A percentile compares a stretch with the other conserved stretches of the same genome.
Evolutionary conservation across 805 yeast species (phyloP).

Genomic region (Candida orba): DNA sequence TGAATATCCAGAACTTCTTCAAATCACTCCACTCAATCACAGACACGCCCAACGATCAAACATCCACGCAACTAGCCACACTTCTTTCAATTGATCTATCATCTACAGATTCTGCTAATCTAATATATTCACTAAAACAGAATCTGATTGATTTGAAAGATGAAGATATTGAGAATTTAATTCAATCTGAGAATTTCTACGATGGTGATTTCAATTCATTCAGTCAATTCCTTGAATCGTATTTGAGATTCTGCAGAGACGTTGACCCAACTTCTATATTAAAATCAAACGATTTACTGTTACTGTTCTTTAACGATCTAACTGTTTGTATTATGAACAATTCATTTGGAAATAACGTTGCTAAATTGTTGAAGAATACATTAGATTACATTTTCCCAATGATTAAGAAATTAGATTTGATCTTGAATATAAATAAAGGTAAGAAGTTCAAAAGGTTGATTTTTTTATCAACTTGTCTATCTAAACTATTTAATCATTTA

Average conservation of each 20-base stretch:
- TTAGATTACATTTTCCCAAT: conserved; percentile 38
- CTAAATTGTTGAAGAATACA: conserved; percentile 30
- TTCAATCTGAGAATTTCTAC: conserved; percentile 25
- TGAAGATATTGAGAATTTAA: conserved; percentile 4
- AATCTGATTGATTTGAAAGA: conserved; percentile 14
- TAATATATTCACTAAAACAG: conserved; percentile 13
- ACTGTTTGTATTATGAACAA: conserved; percentile 43
- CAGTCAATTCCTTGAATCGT: conserved; percentile 35
- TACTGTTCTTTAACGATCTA: conserved; percentile 38
- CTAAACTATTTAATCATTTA: conserved; percentile 23
- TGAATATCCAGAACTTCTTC: not conserved
- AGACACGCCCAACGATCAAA: not conserved
- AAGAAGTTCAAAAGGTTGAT: conserved; percentile 35
- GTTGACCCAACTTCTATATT: conserved; percentile 50
- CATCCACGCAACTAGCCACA: conserved; percentile 3
- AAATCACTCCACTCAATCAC: too few relatives aligned
- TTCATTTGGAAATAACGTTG: conserved; percentile 29
- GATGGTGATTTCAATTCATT: conserved; percentile 37
- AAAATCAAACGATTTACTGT: conserved; percentile 47
- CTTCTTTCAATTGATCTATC: conserved; percentile 11
- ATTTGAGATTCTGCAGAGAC: conserved; percentile 38
- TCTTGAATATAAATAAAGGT: conserved; percentile 33
- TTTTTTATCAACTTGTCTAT: conserved; percentile 19
- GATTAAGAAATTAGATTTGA: conserved; percentile 34
- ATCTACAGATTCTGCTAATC: not conserved